phyloP scores from a whole-genome alignment of 1,139 yeast species.

The Magnusiomyces magnusii region DNA sequence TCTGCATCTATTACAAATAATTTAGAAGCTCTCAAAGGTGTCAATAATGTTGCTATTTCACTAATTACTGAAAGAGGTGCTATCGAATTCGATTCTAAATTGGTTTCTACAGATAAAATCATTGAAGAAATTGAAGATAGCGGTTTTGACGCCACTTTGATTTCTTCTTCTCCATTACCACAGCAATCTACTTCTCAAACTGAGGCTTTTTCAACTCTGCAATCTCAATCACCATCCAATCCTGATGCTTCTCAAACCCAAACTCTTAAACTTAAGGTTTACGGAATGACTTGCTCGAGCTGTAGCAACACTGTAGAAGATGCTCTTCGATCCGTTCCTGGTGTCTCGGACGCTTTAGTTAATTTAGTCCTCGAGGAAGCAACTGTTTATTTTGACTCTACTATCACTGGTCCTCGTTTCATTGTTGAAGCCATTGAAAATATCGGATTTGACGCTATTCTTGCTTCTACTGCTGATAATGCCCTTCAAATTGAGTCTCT shows the following conservation, averaged over 20 bases:
- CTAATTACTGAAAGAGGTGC: slow-evolving; percentile 65
- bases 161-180: slow-evolving; percentile 34
- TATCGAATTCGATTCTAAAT: slow-evolving; percentile 40
- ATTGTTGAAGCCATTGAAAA: slow-evolving; percentile 45
- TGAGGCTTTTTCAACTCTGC: not conserved
- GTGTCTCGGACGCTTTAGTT: slow-evolving; percentile 41
- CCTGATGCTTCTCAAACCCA: not conserved
- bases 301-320: slow-evolving; percentile 47
- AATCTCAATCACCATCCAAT: not conserved
- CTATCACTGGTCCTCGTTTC: slow-evolving; percentile 47
- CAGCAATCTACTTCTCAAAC: slow-evolving; percentile 4
- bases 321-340: slow-evolving; percentile 39
- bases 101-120: slow-evolving; percentile 35
- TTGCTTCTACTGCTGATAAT: slow-evolving; percentile 39
- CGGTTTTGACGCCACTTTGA: slow-evolving; percentile 56
- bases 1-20: slow-evolving; percentile 54
- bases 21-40: slow-evolving; percentile 44
- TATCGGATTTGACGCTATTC: slow-evolving; percentile 44
- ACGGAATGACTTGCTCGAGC: slow-evolving; percentile 57
- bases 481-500: slow-evolving; percentile 62
- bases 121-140: slow-evolving; percentile 55
- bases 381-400: slow-evolving; percentile 40
- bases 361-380: slow-evolving; percentile 40
- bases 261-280: slow-evolving; percentile 34
- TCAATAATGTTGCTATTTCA: slow-evolving; percentile 50